Conservation (phyloP, 306 rosid species). For the Gastrolobium bilobum region DNA sequence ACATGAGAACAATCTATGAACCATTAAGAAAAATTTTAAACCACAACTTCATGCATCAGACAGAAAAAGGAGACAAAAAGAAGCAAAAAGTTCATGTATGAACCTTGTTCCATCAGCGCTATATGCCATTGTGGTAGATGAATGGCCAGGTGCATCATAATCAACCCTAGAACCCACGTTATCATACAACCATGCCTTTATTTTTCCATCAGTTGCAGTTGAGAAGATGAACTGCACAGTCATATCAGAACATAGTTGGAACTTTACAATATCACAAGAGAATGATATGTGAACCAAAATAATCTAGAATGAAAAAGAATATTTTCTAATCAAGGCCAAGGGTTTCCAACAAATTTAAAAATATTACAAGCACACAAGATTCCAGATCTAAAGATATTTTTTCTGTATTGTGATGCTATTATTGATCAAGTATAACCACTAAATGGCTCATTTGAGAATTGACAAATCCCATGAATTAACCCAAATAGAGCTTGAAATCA, state of each 20-base stretch:
- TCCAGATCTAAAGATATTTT: constrained; percentile 27
- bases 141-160: constrained; percentile 98
- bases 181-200: constrained; percentile 99
- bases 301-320: constrained; percentile 15
- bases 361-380: constrained; percentile 17
- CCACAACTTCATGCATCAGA: constrained; percentile 35
- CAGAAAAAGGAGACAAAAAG: constrained; percentile 15
- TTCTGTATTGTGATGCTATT: constrained; percentile 36
- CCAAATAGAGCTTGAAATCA: constrained; percentile 36
- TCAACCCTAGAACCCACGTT: constrained; percentile 97
- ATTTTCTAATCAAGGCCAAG: constrained; percentile 31
- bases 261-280: constrained; percentile 22
- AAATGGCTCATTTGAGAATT: constrained; percentile 13
- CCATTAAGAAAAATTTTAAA: constrained; percentile 36
- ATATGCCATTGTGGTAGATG: constrained; percentile 93
- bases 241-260: constrained; percentile 36
- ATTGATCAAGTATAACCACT: constrained; percentile 38
- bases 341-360: constrained; percentile 35
- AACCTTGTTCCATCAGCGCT: constrained; percentile 98
- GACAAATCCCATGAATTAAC: constrained; percentile 16
- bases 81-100: constrained; percentile 35
- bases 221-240: constrained; percentile 90
- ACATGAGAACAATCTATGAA: constrained; percentile 87
- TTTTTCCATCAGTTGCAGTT: constrained; percentile 98
- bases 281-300: constrained; percentile 31